Conservation (phyloP, 371 early-diverging fungal genomes). For the Apophysomyces sp. region DNA sequence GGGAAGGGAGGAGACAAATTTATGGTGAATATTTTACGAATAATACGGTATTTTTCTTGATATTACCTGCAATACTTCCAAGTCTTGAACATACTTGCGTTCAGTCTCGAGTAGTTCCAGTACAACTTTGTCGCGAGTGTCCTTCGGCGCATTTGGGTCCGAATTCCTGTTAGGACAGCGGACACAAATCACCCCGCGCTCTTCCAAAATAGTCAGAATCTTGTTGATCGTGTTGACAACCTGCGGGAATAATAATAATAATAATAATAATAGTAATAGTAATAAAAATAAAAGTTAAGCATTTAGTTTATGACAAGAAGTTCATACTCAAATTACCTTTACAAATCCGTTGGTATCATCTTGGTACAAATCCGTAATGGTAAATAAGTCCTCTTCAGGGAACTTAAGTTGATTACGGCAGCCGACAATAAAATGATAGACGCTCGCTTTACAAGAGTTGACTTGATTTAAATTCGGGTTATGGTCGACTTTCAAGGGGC, state of each 20-base stretch:
- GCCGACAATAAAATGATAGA: slow-evolving; percentile 77
- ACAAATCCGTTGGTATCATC: slow-evolving; percentile 95
- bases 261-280: neutral
- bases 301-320: neutral
- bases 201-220: slow-evolving; percentile 68
- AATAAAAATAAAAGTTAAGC: neutral
- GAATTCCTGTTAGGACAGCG: slow-evolving; percentile 49
- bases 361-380: slow-evolving; percentile 83
- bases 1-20: too few relatives aligned
- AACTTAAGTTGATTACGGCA: slow-evolving; percentile 70
- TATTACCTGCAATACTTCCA: slow-evolving; percentile 83
- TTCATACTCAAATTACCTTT: slow-evolving; percentile 62
- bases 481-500: slow-evolving; percentile 52
- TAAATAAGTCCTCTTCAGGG: slow-evolving; percentile 77
- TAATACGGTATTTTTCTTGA: too few relatives aligned
- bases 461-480: slow-evolving; percentile 56
- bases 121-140: slow-evolving; percentile 85
- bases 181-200: slow-evolving; percentile 60
- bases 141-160: slow-evolving; percentile 60
- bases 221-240: slow-evolving; percentile 68
- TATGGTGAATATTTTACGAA: too few relatives aligned
- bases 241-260: slow-evolving; percentile 17
- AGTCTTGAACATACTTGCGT: slow-evolving; percentile 86
- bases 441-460: slow-evolving; percentile 81
- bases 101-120: slow-evolving; percentile 93